Conservation (phyloP, 2,329 filamentous ascomycete species). For the Lasiodiplodia sp. region DNA sequence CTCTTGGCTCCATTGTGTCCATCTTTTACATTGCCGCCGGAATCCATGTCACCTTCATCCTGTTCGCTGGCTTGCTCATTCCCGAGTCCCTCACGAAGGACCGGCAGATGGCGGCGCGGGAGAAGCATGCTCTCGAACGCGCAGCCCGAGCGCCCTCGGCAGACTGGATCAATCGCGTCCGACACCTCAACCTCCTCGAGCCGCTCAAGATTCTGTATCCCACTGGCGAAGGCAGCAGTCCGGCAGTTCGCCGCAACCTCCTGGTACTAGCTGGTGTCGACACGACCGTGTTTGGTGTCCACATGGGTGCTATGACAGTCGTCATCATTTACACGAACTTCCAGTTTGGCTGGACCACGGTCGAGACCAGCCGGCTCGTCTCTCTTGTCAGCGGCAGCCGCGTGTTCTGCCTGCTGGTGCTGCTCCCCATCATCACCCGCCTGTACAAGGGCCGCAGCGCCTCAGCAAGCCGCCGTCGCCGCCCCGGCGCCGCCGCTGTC, state of each 20-base stretch:
- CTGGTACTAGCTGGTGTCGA: constrained; percentile 81
- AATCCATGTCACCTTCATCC: constrained; percentile 76
- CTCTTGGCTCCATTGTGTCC: constrained; percentile 76
- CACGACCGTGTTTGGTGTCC: constrained; percentile 79
- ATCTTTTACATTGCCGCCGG: constrained; percentile 83
- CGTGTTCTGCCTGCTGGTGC: constrained; percentile 74
- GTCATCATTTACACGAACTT: constrained; percentile 83
- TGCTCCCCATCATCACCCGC: constrained; percentile 81
- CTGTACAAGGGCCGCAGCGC: constrained; percentile 68
- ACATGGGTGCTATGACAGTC: constrained; percentile 82
- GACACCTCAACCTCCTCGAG: constrained; percentile 70
- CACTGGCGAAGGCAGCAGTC: constrained; percentile 67
- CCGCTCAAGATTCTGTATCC: constrained; percentile 83
- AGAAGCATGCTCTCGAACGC: constrained; percentile 64
- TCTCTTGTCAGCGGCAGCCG: constrained; percentile 80
- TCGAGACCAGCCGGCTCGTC: constrained; percentile 81
- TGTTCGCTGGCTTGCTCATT: constrained; percentile 73
- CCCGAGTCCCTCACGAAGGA: constrained; percentile 85
- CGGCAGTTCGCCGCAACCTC: constrained; percentile 78
- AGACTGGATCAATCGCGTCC: constrained; percentile 54
- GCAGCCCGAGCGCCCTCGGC: constrained; percentile 45
- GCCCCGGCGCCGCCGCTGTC: background rate
- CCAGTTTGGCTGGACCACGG: constrained; percentile 81
- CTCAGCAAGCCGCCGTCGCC: constrained; percentile 20
- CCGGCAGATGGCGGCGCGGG: constrained; percentile 73